phyloP scores from a whole-genome alignment of 2,329 filamentous ascomycete species.

The Aspergillus sp. region DNA sequence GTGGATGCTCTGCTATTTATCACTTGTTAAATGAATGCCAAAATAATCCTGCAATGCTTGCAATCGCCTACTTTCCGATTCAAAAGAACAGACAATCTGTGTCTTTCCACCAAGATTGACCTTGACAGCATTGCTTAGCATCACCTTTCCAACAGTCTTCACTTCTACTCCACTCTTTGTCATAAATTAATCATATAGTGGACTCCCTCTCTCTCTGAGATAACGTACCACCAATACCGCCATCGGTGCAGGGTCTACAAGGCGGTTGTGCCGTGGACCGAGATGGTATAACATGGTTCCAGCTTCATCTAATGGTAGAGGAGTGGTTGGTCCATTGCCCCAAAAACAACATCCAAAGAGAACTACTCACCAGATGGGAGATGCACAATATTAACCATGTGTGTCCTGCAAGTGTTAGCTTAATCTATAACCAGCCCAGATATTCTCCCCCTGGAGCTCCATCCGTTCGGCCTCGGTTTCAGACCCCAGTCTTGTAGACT shows the following conservation, averaged over 20 bases:
- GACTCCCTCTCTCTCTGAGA: background rate
- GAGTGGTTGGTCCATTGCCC: too few species aligned
- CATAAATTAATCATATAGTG: background rate
- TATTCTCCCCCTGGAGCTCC: too few species aligned
- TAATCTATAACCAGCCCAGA: too few species aligned
- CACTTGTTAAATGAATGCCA: constrained; percentile 34
- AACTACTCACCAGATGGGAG: too few species aligned
- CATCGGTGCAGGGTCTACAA: too few species aligned
- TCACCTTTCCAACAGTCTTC: constrained; percentile 21
- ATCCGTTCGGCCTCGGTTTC: too few species aligned
- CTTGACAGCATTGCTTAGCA: constrained; percentile 28
- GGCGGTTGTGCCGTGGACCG: too few species aligned
- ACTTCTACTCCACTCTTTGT: constrained; percentile 12
- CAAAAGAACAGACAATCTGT: constrained; percentile 34
- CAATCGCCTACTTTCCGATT: constrained; percentile 41
- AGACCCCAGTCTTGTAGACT: too few species aligned
- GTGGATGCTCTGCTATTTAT: background rate
- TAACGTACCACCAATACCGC: background rate
- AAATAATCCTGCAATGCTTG: constrained; percentile 41
- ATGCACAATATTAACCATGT: too few species aligned
- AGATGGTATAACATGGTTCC: background rate
- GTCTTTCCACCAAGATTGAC: constrained; percentile 41
- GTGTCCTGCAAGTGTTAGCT: too few species aligned
- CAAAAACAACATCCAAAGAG: too few species aligned
- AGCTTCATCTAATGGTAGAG: too few species aligned